Conservation (phyloP, 208 protist genomes). For the Leishmania arabica region DNA sequence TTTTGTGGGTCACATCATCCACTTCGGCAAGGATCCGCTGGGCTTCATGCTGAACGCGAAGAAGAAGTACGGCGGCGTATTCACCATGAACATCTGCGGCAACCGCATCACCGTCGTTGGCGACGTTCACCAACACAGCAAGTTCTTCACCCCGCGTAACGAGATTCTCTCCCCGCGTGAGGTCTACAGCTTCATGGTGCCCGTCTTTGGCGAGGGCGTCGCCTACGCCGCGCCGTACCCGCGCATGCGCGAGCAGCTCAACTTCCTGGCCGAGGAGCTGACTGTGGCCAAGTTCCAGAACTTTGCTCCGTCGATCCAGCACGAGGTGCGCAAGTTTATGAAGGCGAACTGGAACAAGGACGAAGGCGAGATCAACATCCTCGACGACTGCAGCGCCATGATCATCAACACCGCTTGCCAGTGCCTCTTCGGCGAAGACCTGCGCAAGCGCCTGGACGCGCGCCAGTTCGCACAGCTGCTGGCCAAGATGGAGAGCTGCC, state of each 20-base stretch:
- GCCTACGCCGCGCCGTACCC: constrained; percentile 82
- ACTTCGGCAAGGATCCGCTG: constrained; percentile 75
- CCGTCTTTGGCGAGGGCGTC: constrained; percentile 87
- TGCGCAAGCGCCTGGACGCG: constrained; percentile 81
- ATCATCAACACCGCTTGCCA: constrained; percentile 94
- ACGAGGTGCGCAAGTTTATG: constrained; percentile 87
- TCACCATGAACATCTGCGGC: constrained; percentile 85
- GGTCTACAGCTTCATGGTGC: constrained; percentile 88
- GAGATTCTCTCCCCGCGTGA: constrained; percentile 82
- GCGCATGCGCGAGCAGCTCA: constrained; percentile 87
- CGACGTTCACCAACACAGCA: constrained; percentile 73
- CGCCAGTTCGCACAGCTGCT: constrained; percentile 84
- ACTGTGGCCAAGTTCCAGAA: constrained; percentile 89
- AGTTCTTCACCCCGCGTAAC: constrained; percentile 86
- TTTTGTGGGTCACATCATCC: constrained; percentile 74
- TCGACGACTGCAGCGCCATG: constrained; percentile 88
- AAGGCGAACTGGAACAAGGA: constrained; percentile 75
- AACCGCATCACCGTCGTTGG: constrained; percentile 81
- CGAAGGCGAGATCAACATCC: constrained; percentile 83
- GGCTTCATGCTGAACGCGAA: constrained; percentile 64
- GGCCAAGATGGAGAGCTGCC: constrained; percentile 81
- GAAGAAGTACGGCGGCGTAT: constrained; percentile 69
- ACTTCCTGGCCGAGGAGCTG: constrained; percentile 85
- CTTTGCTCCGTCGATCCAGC: constrained; percentile 85
- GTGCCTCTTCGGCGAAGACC: constrained; percentile 92